Evolutionary conservation across 148 eudicot genomes (phyloP).

Genomic region (Tetragonia tetragonoides): DNA sequence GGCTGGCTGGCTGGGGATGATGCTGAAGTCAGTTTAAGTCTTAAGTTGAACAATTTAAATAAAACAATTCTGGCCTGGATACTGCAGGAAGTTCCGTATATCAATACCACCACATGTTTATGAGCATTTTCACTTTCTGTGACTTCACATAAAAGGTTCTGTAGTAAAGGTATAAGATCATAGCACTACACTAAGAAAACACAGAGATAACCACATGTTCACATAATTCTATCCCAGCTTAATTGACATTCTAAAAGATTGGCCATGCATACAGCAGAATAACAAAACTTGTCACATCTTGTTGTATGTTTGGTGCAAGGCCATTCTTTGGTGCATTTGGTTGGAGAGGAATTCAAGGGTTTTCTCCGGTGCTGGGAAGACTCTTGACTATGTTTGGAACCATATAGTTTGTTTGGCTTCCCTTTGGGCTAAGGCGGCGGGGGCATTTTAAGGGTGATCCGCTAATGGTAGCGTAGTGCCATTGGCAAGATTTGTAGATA

Average conservation of each 20-base stretch:
- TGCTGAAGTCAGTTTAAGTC: background rate
- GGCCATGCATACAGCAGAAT: background rate
- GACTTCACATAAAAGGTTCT: too few relatives aligned
- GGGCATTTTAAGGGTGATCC: too few relatives aligned
- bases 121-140: background rate
- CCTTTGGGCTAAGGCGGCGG: too few relatives aligned
- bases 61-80: too few relatives aligned
- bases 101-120: background rate
- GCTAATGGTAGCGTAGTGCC: too few relatives aligned
- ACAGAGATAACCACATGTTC: background rate
- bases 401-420: too few relatives aligned
- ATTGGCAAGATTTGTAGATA: too few relatives aligned
- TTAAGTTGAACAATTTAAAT: background rate
- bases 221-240: background rate
- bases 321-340: too few relatives aligned
- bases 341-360: too few relatives aligned
- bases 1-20: background rate
- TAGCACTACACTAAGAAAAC: background rate
- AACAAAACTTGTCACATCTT: background rate
- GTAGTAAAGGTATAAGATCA: background rate
- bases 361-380: too few relatives aligned
- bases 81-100: background rate
- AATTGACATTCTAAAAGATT: background rate
- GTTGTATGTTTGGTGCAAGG: too few relatives aligned
- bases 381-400: too few relatives aligned